Evolutionary conservation across 1,284 basidiomycete species (phyloP), one percentile per base, ranked within the genome.

Genomic region (Phylloporus sp.): DNA sequence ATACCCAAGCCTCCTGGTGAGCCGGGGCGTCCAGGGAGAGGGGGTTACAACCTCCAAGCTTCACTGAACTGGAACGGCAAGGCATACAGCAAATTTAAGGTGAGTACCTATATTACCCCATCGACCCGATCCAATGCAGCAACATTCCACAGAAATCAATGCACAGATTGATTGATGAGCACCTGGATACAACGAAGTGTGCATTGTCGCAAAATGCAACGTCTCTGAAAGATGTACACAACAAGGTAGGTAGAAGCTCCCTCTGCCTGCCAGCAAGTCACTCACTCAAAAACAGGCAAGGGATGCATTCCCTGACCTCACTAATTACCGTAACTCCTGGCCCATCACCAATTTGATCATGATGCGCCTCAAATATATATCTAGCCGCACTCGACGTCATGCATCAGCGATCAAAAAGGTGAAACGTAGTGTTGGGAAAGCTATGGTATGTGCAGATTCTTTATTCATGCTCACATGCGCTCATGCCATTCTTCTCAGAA

Each of bases 1-100:
- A 68, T 67, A 4, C 66, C 52, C 35, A 69, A 69, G 45, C 68
- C 68, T 61, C 41, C 39, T 15, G 66, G 68, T 7, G 65, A 67
- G 43, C 52, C 62, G 27, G 68, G 65, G 62, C n/a, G n/a, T n/a
- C n/a, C n/a, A n/a, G n/a, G n/a, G n/a, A n/a, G n/a, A n/a, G n/a
- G n/a, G n/a, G n/a, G 62, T 0, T 67, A 69, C 29, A 68, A n/a
- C 14, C 63, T 68, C 8, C 15, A 65, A 37, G 52, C 53, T 5
- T 35, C 43, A 20, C 55, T 68, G 6, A 17, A 32, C 23, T 39
- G 56, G 65, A 53, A 55, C 23, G 37, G 25, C 2, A 45, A 37
- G 23, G 10, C n/a, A 2, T 68, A 35, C 27, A 1, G 11, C 5
- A 66, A 66, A n/a, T 52, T 68, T 23, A 66, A 68, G 64, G 53